Evolutionary conservation across 2,329 filamentous ascomycete species (phyloP).

Genomic region (Aspergillus awamori): DNA sequence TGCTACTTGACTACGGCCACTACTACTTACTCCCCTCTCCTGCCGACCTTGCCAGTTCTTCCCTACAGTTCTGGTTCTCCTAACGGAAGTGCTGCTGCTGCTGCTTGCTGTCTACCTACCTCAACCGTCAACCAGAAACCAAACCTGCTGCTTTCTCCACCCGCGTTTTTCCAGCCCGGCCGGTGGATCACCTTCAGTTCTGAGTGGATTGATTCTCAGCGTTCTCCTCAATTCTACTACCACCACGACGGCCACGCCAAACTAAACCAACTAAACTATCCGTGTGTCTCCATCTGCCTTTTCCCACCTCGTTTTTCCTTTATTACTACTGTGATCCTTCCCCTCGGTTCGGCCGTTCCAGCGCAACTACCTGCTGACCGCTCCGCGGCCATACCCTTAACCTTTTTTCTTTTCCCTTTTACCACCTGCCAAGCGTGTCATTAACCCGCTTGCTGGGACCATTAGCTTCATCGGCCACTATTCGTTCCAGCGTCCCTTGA

Average conservation of each 20-base stretch:
- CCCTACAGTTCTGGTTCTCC: no score
- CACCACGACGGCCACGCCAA: slow-evolving; percentile 5
- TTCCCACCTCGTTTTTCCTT: slow-evolving; percentile 2
- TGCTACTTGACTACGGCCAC: no score
- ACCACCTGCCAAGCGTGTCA: slow-evolving; percentile 10
- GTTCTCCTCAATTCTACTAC: slow-evolving; percentile 8
- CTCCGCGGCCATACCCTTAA: slow-evolving; percentile 9
- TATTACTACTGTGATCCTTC: slow-evolving; percentile 9
- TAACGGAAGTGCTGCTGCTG: not conserved
- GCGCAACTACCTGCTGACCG: slow-evolving; percentile 9
- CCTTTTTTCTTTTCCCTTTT: slow-evolving; percentile 2
- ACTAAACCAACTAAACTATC: not conserved
- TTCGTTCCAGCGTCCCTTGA: slow-evolving; percentile 5
- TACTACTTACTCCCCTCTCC: no score
- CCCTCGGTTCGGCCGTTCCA: slow-evolving; percentile 9
- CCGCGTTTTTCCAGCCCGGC: slow-evolving; percentile 7
- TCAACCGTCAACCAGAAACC: slow-evolving; percentile 1
- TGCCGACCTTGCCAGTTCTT: no score
- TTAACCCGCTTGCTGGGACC: slow-evolving; percentile 6
- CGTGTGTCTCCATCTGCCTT: slow-evolving; percentile 9
- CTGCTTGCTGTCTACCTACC: not conserved
- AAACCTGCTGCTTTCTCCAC: slow-evolving; percentile 6
- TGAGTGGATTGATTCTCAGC: not conserved
- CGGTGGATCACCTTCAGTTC: slow-evolving; percentile 5
- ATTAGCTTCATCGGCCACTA: slow-evolving; percentile 11